phyloP scores from a whole-genome alignment of 805 yeast genomes.

The Saturnispora ahearnii region DNA sequence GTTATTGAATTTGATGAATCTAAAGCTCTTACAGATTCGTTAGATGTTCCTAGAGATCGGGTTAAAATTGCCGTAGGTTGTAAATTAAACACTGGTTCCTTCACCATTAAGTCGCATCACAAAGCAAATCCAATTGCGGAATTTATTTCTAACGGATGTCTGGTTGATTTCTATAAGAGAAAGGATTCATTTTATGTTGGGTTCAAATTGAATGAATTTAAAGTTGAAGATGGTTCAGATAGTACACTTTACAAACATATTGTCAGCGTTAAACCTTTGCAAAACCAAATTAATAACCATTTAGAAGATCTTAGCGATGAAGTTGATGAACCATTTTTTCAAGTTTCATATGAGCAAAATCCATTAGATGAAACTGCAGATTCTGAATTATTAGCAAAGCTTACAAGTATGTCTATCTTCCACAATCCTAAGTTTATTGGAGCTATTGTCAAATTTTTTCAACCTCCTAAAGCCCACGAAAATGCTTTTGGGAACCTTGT shows the following conservation, averaged over 20 bases:
- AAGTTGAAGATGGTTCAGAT: conserved; percentile 80
- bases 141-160: conserved; percentile 74
- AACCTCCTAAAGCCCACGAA: conserved; percentile 75
- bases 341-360: conserved; percentile 71
- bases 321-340: conserved; percentile 54
- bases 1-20: conserved; percentile 87
- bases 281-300: conserved; percentile 29
- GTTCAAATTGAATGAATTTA: conserved; percentile 70
- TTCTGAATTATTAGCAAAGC: conserved; percentile 59
- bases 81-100: conserved; percentile 65
- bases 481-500: conserved; percentile 86
- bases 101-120: conserved; percentile 44
- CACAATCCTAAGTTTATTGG: conserved; percentile 82
- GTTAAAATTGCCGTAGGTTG: conserved; percentile 61
- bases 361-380: conserved; percentile 84
- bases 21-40: conserved; percentile 38
- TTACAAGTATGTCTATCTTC: conserved; percentile 81
- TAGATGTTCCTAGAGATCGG: conserved; percentile 66
- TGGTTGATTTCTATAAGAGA: conserved; percentile 62
- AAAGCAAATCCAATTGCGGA: conserved; percentile 52
- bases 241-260: conserved; percentile 76
- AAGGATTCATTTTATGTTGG: conserved; percentile 67
- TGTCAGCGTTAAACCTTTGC: conserved; percentile 68
- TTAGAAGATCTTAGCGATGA: conserved; percentile 10
- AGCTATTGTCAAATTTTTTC: conserved; percentile 65